Evolutionary conservation across 2,329 filamentous ascomycete species (phyloP), one percentile per base, ranked within the genome.

Genomic region (Beauveria brongniartii): DNA sequence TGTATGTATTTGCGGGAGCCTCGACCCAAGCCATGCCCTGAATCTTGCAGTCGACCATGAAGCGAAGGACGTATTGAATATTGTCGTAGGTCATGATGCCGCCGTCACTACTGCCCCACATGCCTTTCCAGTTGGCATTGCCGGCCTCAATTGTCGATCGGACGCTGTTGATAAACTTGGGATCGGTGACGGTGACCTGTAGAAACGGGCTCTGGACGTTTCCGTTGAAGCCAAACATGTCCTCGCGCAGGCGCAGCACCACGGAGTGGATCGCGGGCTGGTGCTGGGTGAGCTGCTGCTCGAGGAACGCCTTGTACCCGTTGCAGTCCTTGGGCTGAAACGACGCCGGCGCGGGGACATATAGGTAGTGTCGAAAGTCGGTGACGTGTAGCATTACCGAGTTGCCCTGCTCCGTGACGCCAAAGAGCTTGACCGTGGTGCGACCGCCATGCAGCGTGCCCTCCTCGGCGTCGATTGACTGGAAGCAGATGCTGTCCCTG

Each of bases 21-120:
- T 96, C 91, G 0, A 97, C 91, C 94, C 94, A 99, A 1, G 92
- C 93, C 94, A 99, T 99, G 65, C 94, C 94, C 61, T 89, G 83
- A 50, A 99, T 87, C 73, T 92, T 89, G 66, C 90, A 95, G 73
- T 99, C 94, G 55, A 99, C 93, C 94, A 99, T 99, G 75, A 99
- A 97, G 56, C 94, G 84, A 65, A 97, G 76, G 28, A 97, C 85
- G 70, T 97, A 99, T 78, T 96, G 91, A 61, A 99, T 92, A 67
- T 88, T 97, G 78, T 99, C 94, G 69, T 93, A 99, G 0, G 94
- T 97, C 73, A 92, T 83, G 65, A 97, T 86, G 22, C 89, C 89
- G 22, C 83, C 84, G 5, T 82, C 80, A 7, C 81, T 78, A 22
- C 78, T 82, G 66, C 86, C 89, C 93, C 94, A 99, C 73, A 97